Conservation (phyloP, 345 rosid species). For the Luvunga scandens region DNA sequence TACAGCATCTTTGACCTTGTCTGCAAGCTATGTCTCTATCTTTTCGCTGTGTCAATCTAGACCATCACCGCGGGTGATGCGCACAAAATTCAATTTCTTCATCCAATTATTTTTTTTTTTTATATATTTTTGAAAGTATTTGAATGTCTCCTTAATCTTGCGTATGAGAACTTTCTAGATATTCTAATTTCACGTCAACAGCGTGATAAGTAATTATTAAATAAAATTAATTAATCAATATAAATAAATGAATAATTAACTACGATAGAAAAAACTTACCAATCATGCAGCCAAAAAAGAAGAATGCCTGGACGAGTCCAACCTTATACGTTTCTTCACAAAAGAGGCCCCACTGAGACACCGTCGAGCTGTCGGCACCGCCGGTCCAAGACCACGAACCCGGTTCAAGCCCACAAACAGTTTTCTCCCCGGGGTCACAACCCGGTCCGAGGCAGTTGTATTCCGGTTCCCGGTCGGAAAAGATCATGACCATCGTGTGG, state of each 20-base stretch:
- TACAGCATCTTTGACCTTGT: too few species aligned
- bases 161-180: too few species aligned
- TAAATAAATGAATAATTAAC: neutral
- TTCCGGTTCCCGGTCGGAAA: slow-evolving; percentile 74
- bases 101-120: too few species aligned
- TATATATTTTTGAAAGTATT: too few species aligned
- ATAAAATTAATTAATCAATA: neutral
- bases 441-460: slow-evolving; percentile 45
- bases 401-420: slow-evolving; percentile 46
- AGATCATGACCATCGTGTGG: slow-evolving; percentile 95
- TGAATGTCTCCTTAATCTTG: too few species aligned
- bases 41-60: too few species aligned
- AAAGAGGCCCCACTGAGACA: slow-evolving; percentile 77
- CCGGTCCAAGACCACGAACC: slow-evolving; percentile 78
- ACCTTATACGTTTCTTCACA: slow-evolving; percentile 78
- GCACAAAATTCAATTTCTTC: too few species aligned
- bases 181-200: neutral
- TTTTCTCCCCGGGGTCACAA: slow-evolving; percentile 35
- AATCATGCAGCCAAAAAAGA: slow-evolving; percentile 89
- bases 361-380: slow-evolving; percentile 70
- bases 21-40: too few species aligned
- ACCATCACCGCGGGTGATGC: too few species aligned
- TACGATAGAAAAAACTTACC: slow-evolving; percentile 38
- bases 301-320: slow-evolving; percentile 83
- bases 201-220: neutral